phyloP scores from a whole-genome alignment of 2,329 filamentous ascomycete genomes.

The Phyllosticta paracitricarpa region DNA sequence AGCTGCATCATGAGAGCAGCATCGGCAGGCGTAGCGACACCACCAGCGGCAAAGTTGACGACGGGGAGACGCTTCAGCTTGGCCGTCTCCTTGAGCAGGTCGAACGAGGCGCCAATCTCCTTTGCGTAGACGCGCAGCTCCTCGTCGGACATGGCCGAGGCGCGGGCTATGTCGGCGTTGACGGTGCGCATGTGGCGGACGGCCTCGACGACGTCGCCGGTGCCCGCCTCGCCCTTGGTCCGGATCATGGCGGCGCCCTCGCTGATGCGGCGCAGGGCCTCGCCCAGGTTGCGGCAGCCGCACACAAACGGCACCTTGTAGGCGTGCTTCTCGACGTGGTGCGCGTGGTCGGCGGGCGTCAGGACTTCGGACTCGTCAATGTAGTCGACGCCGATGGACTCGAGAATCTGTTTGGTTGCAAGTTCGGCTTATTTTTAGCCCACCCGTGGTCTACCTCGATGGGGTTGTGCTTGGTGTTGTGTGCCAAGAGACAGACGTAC shows the following conservation, averaged over 20 bases:
- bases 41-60: constrained; percentile 97
- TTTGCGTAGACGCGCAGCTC: constrained; percentile 72
- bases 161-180: constrained; percentile 68
- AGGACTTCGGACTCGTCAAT: constrained; percentile 98
- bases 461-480: background rate
- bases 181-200: constrained; percentile 93
- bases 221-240: constrained; percentile 96
- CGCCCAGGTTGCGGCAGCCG: constrained; percentile 86
- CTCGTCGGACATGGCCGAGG: constrained; percentile 53
- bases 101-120: constrained; percentile 68
- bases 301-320: constrained; percentile 90
- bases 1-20: constrained; percentile 99
- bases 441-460: background rate
- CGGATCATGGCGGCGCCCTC: constrained; percentile 98
- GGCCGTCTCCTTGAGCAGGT: constrained; percentile 75
- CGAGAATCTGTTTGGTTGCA: constrained; percentile 60
- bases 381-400: constrained; percentile 91
- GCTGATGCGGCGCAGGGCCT: constrained; percentile 79
- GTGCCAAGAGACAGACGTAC: constrained; percentile 26
- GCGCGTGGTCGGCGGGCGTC: constrained; percentile 80
- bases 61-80: constrained; percentile 82
- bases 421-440: background rate
- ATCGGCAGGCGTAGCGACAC: constrained; percentile 96
- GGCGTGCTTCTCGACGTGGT: constrained; percentile 81
- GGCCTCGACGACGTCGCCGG: constrained; percentile 92